Percentiles rank a stretch among this genome's conserved stretches.
Conservation (phyloP, 2,329 filamentous ascomycete genomes). For the Colletotrichum horii region DNA sequence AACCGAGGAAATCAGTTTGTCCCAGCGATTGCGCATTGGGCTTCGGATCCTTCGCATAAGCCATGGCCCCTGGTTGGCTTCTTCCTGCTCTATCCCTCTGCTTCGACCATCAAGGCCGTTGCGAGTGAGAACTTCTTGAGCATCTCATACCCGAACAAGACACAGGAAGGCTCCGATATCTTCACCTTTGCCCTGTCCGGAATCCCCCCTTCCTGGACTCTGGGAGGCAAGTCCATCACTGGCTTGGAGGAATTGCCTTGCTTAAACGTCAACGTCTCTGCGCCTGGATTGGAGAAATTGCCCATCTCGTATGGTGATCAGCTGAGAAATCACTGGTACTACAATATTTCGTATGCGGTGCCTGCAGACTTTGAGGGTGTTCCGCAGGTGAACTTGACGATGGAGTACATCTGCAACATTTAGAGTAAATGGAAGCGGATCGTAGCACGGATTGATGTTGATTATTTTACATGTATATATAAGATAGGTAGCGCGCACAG, state of each 20-base stretch:
- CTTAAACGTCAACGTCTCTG: slow-evolving; percentile 40
- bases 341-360: slow-evolving; percentile 52
- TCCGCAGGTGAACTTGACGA: slow-evolving; percentile 39
- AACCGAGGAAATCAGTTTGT: slow-evolving; percentile 46
- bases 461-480: accelerated
- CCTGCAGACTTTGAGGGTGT: slow-evolving; percentile 41
- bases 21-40: slow-evolving; percentile 52
- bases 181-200: slow-evolving; percentile 44
- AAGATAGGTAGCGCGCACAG: not conserved
- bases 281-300: slow-evolving; percentile 39
- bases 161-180: slow-evolving; percentile 40
- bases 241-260: slow-evolving; percentile 43
- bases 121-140: slow-evolving; percentile 36
- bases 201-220: slow-evolving; percentile 42
- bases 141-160: slow-evolving; percentile 44
- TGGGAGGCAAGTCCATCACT: slow-evolving; percentile 33
- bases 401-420: slow-evolving; percentile 31
- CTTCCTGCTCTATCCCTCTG: slow-evolving; percentile 45
- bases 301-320: slow-evolving; percentile 39
- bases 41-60: slow-evolving; percentile 40
- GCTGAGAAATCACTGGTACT: slow-evolving; percentile 46
- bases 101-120: slow-evolving; percentile 44
- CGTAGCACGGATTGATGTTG: not conserved
- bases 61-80: slow-evolving; percentile 44
- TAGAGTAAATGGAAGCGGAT: not conserved